Conservation (phyloP, 371 early-diverging fungal species). For the Syncephalastrum monosporum region DNA sequence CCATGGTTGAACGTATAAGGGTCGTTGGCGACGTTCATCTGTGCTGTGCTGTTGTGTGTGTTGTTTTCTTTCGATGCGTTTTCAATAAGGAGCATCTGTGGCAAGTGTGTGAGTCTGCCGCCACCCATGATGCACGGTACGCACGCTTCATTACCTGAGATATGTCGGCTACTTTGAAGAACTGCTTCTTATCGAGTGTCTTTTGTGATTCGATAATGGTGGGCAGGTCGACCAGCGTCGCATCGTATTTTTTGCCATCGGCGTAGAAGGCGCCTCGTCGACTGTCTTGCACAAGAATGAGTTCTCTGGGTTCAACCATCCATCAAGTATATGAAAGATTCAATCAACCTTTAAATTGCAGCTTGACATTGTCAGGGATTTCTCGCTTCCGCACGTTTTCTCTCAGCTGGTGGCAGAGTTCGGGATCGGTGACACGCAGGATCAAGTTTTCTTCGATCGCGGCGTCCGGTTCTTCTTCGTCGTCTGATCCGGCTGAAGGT, state of each 20-base stretch:
- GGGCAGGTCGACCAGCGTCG: conserved; percentile 90
- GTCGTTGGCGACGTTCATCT: conserved; percentile 18
- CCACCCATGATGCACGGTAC: conserved; percentile 41
- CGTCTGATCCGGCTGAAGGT: conserved; percentile 34
- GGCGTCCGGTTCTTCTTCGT: conserved; percentile 65
- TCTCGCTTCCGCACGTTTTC: conserved; percentile 70
- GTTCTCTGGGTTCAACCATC: too few relatives aligned
- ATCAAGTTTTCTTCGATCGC: conserved; percentile 80
- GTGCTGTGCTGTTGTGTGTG: too few relatives aligned
- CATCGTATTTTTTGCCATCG: conserved; percentile 56
- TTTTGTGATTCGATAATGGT: conserved; percentile 97
- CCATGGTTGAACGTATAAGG: conserved; percentile 83
- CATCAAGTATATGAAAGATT: too few relatives aligned
- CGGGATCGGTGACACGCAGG: conserved; percentile 70
- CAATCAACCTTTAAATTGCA: conserved; percentile 60
- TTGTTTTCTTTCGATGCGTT: conserved; percentile 19
- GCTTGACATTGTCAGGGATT: conserved; percentile 63
- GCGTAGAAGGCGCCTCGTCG: conserved; percentile 71
- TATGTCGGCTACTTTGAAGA: conserved; percentile 98
- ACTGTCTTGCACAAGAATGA: conserved; percentile 46
- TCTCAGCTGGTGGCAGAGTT: conserved; percentile 60
- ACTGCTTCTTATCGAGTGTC: conserved; percentile 92
- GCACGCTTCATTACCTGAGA: conserved; percentile 64
- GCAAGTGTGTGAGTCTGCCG: background rate
- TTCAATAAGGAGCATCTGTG: conserved; percentile 64